Percentiles rank a stretch among this genome's conserved stretches.
These are phyloP conservation scores for Rhodotorula sp. DNA, from an alignment of 1,284 basidiomycete genomes.

Conservation along the genomic window DNA sequence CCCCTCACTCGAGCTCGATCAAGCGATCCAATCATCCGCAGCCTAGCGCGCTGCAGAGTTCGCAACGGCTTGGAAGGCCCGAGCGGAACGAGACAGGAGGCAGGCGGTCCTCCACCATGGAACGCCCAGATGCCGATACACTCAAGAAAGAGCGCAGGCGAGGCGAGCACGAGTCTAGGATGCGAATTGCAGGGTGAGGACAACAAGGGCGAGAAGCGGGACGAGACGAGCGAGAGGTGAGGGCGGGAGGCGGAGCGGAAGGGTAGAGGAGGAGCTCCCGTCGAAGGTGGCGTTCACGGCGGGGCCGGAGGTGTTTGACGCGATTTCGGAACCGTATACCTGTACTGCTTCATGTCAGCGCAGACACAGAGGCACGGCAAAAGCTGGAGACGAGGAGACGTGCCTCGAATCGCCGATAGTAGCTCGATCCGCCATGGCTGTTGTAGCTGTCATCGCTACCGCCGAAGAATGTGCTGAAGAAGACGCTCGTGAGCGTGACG, in stretches of 20 bases:
- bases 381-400: background rate
- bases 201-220: background rate
- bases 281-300: slow-evolving; percentile 15
- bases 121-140: no score
- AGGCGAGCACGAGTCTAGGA: background rate
- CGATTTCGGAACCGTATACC: slow-evolving; percentile 5
- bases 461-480: slow-evolving; percentile 40
- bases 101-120: no score
- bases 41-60: no score
- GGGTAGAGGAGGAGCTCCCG: no score
- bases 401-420: slow-evolving; percentile 25
- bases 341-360: background rate
- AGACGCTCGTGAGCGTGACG: slow-evolving; percentile 27
- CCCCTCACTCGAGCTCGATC: no score
- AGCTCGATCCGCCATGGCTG: background rate
- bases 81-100: no score
- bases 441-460: slow-evolving; percentile 17
- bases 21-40: no score
- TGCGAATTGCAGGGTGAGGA: background rate
- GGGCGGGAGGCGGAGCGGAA: background rate
- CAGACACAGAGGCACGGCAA: no score
- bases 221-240: background rate
- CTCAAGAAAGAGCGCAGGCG: no score
- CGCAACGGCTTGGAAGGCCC: no score
- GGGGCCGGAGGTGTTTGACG: slow-evolving; percentile 29